Percentiles rank a stretch among this genome's conserved stretches.
phyloP scores from a whole-genome alignment of 805 yeast genomes.

The Hanseniaspora mollemarum region DNA sequence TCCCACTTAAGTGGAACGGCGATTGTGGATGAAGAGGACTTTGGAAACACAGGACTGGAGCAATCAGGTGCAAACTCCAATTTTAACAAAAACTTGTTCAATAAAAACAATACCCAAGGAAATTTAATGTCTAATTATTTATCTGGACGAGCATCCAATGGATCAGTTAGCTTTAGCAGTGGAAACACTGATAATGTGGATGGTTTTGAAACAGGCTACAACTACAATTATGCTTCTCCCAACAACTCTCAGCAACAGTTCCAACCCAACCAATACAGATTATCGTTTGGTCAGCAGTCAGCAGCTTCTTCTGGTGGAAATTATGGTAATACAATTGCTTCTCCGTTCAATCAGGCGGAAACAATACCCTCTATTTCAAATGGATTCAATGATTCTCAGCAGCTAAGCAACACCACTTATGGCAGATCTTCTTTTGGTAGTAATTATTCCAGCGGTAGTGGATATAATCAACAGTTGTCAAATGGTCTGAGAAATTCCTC shows the following conservation, averaged over 20 bases:
- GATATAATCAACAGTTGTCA: not conserved
- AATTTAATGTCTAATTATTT: not conserved
- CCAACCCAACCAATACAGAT: not conserved
- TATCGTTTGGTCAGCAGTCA: slow-evolving; percentile 8
- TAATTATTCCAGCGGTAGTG: not conserved
- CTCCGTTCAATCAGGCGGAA: not conserved
- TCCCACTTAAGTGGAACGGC: slow-evolving; percentile 12
- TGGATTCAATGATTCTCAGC: not conserved
- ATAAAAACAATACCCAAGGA: not conserved
- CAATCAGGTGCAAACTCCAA: not conserved
- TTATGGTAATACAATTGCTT: not conserved
- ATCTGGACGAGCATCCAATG: slow-evolving; percentile 3
- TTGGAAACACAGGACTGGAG: not conserved
- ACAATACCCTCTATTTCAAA: not conserved
- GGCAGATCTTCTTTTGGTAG: slow-evolving; percentile 13
- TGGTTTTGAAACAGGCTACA: not conserved
- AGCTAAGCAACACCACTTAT: not conserved
- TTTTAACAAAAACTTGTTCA: not conserved
- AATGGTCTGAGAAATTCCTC: not conserved
- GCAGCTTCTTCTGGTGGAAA: not conserved
- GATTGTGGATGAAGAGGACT: slow-evolving; percentile 12
- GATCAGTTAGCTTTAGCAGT: not conserved
- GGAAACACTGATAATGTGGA: not conserved
- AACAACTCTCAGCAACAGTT: not conserved
- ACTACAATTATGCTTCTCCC: not conserved